Evolutionary conservation across 2,329 filamentous ascomycete genomes (phyloP), one percentile per base, ranked within the genome.

Genomic region (Paraphoma chrysanthemicola): DNA sequence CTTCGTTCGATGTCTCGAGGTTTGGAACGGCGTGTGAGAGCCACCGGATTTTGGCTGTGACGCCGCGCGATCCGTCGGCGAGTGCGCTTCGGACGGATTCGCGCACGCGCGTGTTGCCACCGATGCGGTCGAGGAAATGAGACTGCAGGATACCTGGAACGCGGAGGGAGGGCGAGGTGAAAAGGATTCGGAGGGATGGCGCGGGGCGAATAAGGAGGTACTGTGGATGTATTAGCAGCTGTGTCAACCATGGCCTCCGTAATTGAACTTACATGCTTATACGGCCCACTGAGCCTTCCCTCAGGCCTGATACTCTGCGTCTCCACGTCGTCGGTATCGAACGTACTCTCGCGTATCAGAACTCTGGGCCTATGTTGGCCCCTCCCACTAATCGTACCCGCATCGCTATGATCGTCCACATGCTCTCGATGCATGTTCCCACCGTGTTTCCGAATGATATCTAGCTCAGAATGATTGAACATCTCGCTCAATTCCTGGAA

Each of bases 31-130:
- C 68, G 10, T 73, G 68, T 8, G 69, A 57, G 1, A 91, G 77
- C 90, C 90, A 93, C 50, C 86, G 85, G 12, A 93, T 85, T 69
- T 91, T 91, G 4, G 89, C 89, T 1, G 90, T 93, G 5, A 93
- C 87, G 45, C 89, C 88, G 44, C 86, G 85, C 6, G 70, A 67
- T 0, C 89, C 89, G 64, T 88, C 84, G 5, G 84, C 83, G 18
- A 93, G 83, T 0, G 90, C 89, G n/a, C 80, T 77, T 16, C 78
- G 73, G 4, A 87, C 77, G 36, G 85, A 83, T 12, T 83, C 79
- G 29, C 83, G 81, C 3, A 86, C 82, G 10, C 83, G 78, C 4
- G 75, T 71, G 38, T 79, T 81, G 51, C 84, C 84, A 16, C 80
- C 80, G 51, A 83, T 81, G 50, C 80, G 78, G 58, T 79, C 72